Conservation (phyloP, 768 basidiomycete genomes). For the Auricularia cornea region DNA sequence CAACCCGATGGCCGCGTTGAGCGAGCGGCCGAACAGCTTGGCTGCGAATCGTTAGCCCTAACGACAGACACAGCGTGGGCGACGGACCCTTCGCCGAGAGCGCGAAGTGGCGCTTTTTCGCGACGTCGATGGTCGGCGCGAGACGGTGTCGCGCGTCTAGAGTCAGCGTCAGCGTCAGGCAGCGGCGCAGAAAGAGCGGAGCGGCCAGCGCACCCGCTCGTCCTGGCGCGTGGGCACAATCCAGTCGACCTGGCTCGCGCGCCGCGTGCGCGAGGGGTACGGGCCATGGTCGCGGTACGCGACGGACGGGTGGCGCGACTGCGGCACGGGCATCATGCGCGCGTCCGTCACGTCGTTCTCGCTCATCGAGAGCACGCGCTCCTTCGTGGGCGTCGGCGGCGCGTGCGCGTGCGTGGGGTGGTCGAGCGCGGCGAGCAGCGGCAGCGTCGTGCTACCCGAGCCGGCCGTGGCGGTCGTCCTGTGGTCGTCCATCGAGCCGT, state of each 20-base stretch:
- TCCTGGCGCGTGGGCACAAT: neutral
- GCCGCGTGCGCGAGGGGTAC: neutral
- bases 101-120: neutral
- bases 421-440: neutral
- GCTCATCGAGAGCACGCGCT: neutral
- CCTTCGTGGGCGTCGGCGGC: neutral
- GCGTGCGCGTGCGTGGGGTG: neutral
- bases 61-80: neutral
- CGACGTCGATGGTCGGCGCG: neutral
- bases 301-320: neutral
- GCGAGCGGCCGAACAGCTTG: slow-evolving; percentile 7
- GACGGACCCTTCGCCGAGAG: neutral
- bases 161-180: neutral
- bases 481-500: neutral
- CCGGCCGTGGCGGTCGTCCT: neutral
- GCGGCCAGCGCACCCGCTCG: neutral
- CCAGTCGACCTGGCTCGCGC: neutral
- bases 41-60: slow-evolving; percentile 7
- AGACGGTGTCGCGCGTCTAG: neutral
- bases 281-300: neutral
- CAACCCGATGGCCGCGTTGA: slow-evolving; percentile 47
- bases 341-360: neutral
- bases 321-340: neutral
- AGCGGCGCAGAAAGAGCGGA: neutral
- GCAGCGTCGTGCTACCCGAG: neutral